Base-by-base conservation (phyloP, 768 basidiomycete species). In the Arthromyces matolae region DNA sequence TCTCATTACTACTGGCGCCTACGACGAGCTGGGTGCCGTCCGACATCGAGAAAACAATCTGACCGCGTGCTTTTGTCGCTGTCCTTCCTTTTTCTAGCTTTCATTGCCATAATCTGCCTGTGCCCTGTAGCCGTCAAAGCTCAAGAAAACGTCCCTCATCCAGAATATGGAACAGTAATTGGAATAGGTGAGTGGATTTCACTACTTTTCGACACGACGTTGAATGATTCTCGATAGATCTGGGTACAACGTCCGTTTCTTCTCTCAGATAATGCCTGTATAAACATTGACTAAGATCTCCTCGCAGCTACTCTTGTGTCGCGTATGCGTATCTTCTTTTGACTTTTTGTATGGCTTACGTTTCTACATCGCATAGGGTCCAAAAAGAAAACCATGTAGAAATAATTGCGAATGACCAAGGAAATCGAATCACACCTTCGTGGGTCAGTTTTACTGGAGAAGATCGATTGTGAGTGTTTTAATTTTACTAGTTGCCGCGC, bases 381-480 rank as follows among this genome's bases (percentile, higher is more conserved):
- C 67, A 78, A 64, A 73, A 76, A 64, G 72, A 72, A 56, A 79
- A 79, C 57, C 75, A 72, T 52, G 74, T 81, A 37, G 80, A 82
- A 64, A 90, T 93, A 42, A 83, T 94, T 53, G 88, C 91, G 68
- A 93, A 94, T 72, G 76, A 90, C 40, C 89, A 93, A 71, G 91
- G 92, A 68, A 83, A 86, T 54, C 80, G 90, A 51, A 94, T 91
- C 48, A 96, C 91, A 10, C 93, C 92, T 4, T 93, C 92, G 31
- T 89, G 89, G 60, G 92, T 94, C 50, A 83, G 89, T 45, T 95
- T 95, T 74, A 87, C 87, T 54, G 91, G 89, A 58, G 86, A 90
- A 47, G 89, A 93, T 67, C 83, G 86, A 45, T 70, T 87, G 54
- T 55, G 13, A 46, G 48, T 19, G 9, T 8, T 8, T 2, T 6